Percentiles rank a stretch among this genome's conserved stretches.
Evolutionary conservation across 768 basidiomycete species (phyloP).

Genomic region (Pulveroboletus sp.): DNA sequence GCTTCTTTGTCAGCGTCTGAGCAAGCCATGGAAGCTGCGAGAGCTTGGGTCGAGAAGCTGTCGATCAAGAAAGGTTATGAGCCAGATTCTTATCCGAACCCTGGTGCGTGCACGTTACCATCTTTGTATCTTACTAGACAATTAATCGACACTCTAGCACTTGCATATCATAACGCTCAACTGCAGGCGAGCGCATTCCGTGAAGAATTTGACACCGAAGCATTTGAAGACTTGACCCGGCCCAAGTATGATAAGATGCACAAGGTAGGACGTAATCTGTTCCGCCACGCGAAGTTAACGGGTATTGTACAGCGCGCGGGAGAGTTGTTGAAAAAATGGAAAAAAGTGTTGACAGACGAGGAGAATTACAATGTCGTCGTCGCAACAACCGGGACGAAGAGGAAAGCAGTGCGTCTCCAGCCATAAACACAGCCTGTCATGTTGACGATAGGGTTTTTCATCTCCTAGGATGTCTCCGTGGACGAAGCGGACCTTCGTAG

Average conservation of each 20-base stretch:
- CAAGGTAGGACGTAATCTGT: conserved; percentile 46
- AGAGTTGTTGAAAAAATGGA: conserved; percentile 68
- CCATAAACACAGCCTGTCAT: neutral
- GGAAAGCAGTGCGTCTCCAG: conserved; percentile 58
- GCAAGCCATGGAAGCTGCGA: conserved; percentile 62
- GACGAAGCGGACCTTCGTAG: conserved; percentile 75
- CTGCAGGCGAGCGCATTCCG: conserved; percentile 91
- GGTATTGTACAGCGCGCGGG: conserved; percentile 56
- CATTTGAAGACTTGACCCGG: conserved; percentile 78
- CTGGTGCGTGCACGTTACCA: conserved; percentile 51
- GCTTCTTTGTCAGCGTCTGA: conserved; percentile 54
- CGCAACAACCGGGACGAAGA: conserved; percentile 54
- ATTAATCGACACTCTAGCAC: conserved; percentile 30
- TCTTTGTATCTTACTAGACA: neutral
- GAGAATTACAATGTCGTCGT: conserved; percentile 56
- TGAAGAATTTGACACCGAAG: conserved; percentile 76
- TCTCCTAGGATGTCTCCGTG: conserved; percentile 53
- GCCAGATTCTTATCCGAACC: conserved; percentile 90
- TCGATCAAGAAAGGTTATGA: conserved; percentile 80
- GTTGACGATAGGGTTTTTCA: neutral
- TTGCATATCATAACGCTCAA: conserved; percentile 87
- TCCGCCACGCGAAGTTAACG: neutral
- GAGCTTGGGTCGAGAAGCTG: conserved; percentile 75
- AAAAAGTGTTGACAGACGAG: conserved; percentile 57
- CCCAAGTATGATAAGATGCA: conserved; percentile 80